A percentile compares a stretch with the other conserved stretches of the same genome.
Conservation (phyloP, 345 rosid species). For the Turnera subulata region DNA sequence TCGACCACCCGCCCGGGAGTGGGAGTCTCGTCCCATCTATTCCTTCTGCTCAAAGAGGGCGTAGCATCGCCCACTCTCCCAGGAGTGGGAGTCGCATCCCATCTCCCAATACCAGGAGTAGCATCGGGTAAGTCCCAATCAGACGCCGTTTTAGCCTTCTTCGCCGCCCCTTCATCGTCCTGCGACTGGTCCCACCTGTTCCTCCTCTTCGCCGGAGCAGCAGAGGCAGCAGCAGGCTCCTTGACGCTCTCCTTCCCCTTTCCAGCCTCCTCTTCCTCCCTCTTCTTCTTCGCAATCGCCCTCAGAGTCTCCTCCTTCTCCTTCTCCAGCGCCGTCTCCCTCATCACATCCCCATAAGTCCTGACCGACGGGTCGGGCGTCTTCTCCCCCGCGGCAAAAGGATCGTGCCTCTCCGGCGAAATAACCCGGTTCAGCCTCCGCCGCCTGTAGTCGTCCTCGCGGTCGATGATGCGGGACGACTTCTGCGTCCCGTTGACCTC, state of each 20-base stretch:
- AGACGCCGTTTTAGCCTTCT: conserved; percentile 65
- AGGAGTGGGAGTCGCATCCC: conserved; percentile 39
- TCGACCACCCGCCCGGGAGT: conserved; percentile 88
- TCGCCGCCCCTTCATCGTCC: conserved; percentile 50
- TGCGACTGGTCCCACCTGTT: conserved; percentile 88
- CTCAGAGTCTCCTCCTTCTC: conserved; percentile 57
- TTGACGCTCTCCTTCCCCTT: conserved; percentile 34
- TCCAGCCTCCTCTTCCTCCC: conserved; percentile 70
- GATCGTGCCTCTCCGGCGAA: conserved; percentile 94
- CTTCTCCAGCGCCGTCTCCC: conserved; percentile 65
- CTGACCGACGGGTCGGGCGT: conserved; percentile 81
- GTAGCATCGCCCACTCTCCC: conserved; percentile 99
- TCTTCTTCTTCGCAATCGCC: conserved; percentile 57
- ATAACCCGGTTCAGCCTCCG: conserved; percentile 75
- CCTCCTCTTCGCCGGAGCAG: conserved; percentile 58
- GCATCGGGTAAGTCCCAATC: conserved; percentile 97
- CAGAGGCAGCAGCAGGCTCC: conserved; percentile 25
- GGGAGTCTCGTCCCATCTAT: conserved; percentile 98
- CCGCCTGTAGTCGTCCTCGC: conserved; percentile 88
- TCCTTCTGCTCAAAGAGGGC: conserved; percentile 80
- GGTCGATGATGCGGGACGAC: conserved; percentile 69
- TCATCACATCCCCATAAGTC: conserved; percentile 80
- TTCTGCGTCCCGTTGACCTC: conserved; percentile 54
- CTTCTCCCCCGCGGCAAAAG: conserved; percentile 87
- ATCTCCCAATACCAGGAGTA: conserved; percentile 14